Conservation (phyloP, 179 eudicot species). For the Sideroxylon spinosum region DNA sequence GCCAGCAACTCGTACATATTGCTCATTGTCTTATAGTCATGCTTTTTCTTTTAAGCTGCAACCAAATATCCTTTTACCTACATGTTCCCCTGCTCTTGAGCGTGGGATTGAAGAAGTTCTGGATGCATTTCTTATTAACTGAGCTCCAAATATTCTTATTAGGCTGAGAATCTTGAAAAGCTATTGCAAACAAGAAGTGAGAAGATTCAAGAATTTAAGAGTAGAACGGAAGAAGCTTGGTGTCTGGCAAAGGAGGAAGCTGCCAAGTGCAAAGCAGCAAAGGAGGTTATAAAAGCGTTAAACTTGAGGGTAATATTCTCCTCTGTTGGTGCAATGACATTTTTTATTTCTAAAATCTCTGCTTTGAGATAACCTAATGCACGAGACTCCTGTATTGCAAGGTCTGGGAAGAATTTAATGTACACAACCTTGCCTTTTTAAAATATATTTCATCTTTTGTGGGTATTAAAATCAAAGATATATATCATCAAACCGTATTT, state of each 20-base stretch:
- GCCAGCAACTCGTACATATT: background rate
- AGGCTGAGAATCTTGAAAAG: constrained; percentile 35
- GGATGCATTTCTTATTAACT: background rate
- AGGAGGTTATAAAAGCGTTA: constrained; percentile 66
- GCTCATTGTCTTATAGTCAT: background rate
- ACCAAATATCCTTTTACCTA: background rate
- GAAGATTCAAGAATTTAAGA: constrained; percentile 27
- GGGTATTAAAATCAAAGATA: too few species aligned
- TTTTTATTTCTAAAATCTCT: background rate
- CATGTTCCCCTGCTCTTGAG: background rate
- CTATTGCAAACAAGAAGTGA: constrained; percentile 24
- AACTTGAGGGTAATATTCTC: constrained; percentile 48
- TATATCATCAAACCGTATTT: background rate
- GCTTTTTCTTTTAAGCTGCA: background rate
- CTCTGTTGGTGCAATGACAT: background rate
- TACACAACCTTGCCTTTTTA: too few species aligned
- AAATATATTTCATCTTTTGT: too few species aligned
- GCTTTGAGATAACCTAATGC: background rate
- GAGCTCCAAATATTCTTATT: background rate
- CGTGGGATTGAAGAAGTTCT: background rate
- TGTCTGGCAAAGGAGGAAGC: constrained; percentile 61
- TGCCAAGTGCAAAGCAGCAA: constrained; percentile 76
- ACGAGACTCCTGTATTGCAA: too few species aligned
- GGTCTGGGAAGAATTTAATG: too few species aligned
- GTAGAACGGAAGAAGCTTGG: constrained; percentile 33